A percentile compares a stretch with the other conserved stretches of the same genome.
These are phyloP conservation scores for Moringa oleifera DNA, from an alignment of 345 rosid genomes.

Conservation along the genomic window DNA sequence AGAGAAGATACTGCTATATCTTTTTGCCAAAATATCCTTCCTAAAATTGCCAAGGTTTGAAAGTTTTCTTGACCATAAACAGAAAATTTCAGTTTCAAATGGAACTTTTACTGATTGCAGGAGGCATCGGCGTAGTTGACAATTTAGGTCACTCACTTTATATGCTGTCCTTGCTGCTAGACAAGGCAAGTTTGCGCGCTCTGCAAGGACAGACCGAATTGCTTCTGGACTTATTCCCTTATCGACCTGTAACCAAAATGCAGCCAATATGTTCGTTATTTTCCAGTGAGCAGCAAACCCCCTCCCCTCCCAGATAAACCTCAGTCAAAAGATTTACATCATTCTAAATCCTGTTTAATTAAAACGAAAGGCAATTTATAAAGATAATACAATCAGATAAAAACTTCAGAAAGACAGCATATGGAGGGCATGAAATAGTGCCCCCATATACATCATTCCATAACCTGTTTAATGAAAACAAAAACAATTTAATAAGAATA, in stretches of 20 bases:
- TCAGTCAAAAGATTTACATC: not conserved
- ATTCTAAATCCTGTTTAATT: too few species aligned
- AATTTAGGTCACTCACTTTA: conserved; percentile 42
- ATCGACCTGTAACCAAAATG: conserved; percentile 55
- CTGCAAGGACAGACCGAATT: conserved; percentile 80
- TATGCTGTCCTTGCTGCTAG: conserved; percentile 77
- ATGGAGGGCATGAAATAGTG: not conserved
- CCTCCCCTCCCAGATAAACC: not conserved
- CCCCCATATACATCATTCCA: not conserved
- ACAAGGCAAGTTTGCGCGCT: conserved; percentile 75
- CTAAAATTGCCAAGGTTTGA: not conserved
- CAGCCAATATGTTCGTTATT: not conserved
- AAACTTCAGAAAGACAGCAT: not conserved
- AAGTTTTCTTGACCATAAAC: not conserved
- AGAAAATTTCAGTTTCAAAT: not conserved
- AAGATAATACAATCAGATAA: not conserved
- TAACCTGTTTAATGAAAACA: not conserved
- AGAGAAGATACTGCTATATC: too few species aligned
- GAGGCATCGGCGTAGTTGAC: conserved; percentile 2
- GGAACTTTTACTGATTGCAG: not conserved
- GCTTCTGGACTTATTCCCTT: conserved; percentile 77
- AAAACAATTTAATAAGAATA: not conserved
- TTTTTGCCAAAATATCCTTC: conserved; percentile 1
- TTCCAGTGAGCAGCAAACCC: too few species aligned
- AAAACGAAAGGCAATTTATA: too few species aligned